A percentile compares a stretch with the other conserved stretches of the same genome.
Conservation (phyloP, 106 monocot species). For the Dendrobium chrysotoxum region DNA sequence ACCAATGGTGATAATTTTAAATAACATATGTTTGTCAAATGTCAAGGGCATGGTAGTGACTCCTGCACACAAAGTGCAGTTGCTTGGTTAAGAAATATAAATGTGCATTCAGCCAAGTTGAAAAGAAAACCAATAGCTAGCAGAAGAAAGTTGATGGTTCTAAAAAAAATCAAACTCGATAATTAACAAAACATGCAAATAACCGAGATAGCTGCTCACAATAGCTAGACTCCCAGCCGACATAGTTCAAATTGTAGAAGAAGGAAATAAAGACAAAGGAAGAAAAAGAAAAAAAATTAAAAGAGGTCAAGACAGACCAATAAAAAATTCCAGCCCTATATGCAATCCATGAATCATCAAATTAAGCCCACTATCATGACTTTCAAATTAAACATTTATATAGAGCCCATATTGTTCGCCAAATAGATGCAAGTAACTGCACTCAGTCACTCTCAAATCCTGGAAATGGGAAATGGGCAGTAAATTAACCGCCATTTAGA, state of each 20-base stretch:
- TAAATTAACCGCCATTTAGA: neutral
- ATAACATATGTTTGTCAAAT: too few relatives aligned
- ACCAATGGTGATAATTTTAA: neutral
- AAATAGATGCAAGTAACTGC: neutral
- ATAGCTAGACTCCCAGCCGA: neutral
- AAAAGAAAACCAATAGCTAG: neutral
- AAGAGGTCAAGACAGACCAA: neutral
- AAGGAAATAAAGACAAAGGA: neutral
- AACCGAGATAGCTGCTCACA: neutral
- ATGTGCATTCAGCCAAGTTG: neutral
- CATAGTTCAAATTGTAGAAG: neutral
- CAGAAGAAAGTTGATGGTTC: neutral
- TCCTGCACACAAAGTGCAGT: neutral
- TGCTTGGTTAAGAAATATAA: neutral
- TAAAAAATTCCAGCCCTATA: neutral
- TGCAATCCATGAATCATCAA: neutral
- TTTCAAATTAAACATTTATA: neutral
- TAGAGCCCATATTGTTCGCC: neutral
- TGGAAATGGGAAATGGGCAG: neutral
- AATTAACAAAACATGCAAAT: neutral
- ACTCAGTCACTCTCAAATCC: neutral
- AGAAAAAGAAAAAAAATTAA: neutral
- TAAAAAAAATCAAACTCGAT: neutral
- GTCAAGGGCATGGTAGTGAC: too few relatives aligned
- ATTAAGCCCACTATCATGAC: neutral